Evolutionary conservation across 1,139 yeast genomes (phyloP).

Genomic region (Saccharomycopsis phalli): DNA sequence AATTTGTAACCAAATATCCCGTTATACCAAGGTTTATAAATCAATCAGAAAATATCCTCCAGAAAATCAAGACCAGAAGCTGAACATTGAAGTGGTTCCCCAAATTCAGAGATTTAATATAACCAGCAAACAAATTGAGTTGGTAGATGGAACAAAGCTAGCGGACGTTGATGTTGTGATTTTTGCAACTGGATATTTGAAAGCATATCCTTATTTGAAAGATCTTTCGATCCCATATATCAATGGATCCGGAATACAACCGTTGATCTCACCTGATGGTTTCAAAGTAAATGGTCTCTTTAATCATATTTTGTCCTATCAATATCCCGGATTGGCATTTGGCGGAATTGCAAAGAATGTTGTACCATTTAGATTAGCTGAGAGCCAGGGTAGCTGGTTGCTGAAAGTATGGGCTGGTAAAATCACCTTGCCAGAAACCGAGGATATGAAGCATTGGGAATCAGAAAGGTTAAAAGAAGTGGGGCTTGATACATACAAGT

Average conservation of each 20-base stretch:
- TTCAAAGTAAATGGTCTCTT: constrained; percentile 41
- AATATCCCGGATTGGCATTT: constrained; percentile 49
- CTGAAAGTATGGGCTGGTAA: constrained; percentile 47
- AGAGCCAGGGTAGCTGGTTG: constrained; percentile 48
- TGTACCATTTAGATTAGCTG: constrained; percentile 52
- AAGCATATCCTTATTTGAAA: constrained; percentile 40
- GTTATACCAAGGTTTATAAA: constrained; percentile 32
- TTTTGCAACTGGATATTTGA: constrained; percentile 58
- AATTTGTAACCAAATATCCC: constrained; percentile 43
- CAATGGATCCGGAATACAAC: constrained; percentile 22
- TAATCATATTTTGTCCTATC: constrained; percentile 42
- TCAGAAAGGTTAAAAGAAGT: constrained; percentile 27
- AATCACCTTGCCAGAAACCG: constrained; percentile 35
- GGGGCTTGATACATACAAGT: constrained; percentile 33
- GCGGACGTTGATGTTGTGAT: constrained; percentile 40
- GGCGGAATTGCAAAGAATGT: constrained; percentile 44
- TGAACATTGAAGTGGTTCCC: constrained; percentile 33
- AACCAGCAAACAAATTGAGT: constrained; percentile 27
- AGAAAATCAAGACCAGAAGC: constrained; percentile 36
- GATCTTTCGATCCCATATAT: constrained; percentile 20
- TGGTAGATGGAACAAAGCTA: constrained; percentile 33
- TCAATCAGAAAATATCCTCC: constrained; percentile 35
- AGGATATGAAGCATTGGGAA: constrained; percentile 36
- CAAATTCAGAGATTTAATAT: constrained; percentile 32
- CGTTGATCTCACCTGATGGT: constrained; percentile 29